These are phyloP conservation scores for Plenodomus tracheiphilus DNA, from an alignment of 2,329 filamentous ascomycete species.

Conservation along the genomic window DNA sequence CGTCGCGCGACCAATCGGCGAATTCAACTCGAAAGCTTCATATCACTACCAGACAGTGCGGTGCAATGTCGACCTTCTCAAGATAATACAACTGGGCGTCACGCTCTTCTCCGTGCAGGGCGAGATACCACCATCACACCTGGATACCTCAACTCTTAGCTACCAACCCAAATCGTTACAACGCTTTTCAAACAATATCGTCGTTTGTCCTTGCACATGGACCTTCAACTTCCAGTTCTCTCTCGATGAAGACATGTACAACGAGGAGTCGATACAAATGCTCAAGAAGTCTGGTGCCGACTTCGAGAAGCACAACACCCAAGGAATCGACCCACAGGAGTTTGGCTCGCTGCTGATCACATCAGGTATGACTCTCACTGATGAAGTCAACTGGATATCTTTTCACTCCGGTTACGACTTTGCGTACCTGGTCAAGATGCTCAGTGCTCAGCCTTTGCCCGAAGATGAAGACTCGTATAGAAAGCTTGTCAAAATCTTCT, in stretches of 20 bases:
- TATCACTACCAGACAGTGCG: conserved; percentile 98
- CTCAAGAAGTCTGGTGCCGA: conserved; percentile 91
- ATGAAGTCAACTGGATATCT: conserved; percentile 92
- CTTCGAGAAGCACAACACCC: conserved; percentile 78
- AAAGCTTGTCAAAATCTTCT: conserved; percentile 85
- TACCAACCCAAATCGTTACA: conserved; percentile 50
- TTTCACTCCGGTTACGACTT: conserved; percentile 99
- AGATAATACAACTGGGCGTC: conserved; percentile 95
- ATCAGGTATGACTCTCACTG: conserved; percentile 84
- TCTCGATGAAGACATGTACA: conserved; percentile 95
- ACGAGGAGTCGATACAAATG: conserved; percentile 90
- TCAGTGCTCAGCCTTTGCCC: conserved; percentile 80
- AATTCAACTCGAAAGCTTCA: conserved; percentile 91
- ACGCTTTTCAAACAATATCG: conserved; percentile 56
- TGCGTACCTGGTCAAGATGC: conserved; percentile 92
- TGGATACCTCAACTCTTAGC: conserved; percentile 51
- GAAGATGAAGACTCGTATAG: conserved; percentile 91
- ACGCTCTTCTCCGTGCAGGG: conserved; percentile 91
- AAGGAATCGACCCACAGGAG: conserved; percentile 86
- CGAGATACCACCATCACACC: conserved; percentile 76
- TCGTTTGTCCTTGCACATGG: conserved; percentile 86
- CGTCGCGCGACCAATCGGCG: conserved; percentile 91
- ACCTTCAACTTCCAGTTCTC: conserved; percentile 99
- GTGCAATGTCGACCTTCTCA: conserved; percentile 95
- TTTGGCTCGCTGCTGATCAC: conserved; percentile 90